Conservation (phyloP, 352 stramenopile genomes). For the Pythium rishiriense region DNA sequence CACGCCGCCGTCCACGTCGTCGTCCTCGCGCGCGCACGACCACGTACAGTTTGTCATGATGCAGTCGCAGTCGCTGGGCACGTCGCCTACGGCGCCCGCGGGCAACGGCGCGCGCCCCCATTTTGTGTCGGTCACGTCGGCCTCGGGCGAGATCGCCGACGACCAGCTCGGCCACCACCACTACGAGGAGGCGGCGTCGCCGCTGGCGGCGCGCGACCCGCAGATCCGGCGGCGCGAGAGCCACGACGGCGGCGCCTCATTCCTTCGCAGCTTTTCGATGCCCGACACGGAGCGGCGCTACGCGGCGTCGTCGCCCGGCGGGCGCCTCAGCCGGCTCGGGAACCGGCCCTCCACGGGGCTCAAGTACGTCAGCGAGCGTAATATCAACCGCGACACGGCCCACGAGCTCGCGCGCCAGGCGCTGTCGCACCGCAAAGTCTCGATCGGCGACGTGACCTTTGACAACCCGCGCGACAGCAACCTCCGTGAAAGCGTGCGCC, state of each 20-base stretch:
- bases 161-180: slow-evolving; percentile 5
- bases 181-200: slow-evolving; percentile 7
- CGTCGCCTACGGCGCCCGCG: neutral
- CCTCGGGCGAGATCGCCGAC: neutral
- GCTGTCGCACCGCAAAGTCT: slow-evolving; percentile 63
- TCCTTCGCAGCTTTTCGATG: slow-evolving; percentile 14
- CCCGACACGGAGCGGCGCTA: slow-evolving; percentile 14
- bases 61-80: slow-evolving; percentile 15
- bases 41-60: slow-evolving; percentile 26
- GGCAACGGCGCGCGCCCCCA: neutral
- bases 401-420: slow-evolving; percentile 74
- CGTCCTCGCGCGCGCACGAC: slow-evolving; percentile 9
- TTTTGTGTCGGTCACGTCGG: slow-evolving; percentile 15
- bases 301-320: slow-evolving; percentile 22
- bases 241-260: slow-evolving; percentile 4
- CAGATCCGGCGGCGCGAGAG: slow-evolving; percentile 8
- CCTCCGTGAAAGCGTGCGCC: slow-evolving; percentile 78
- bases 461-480: slow-evolving; percentile 60
- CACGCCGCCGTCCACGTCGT: slow-evolving; percentile 8
- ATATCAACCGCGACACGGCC: slow-evolving; percentile 47
- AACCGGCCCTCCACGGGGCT: slow-evolving; percentile 21
- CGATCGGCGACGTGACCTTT: slow-evolving; percentile 76
- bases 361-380: slow-evolving; percentile 37
- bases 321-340: slow-evolving; percentile 23
- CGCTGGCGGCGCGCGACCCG: slow-evolving; percentile 5